phyloP scores from a whole-genome alignment of 345 rosid genomes.

The Linum tenue region DNA sequence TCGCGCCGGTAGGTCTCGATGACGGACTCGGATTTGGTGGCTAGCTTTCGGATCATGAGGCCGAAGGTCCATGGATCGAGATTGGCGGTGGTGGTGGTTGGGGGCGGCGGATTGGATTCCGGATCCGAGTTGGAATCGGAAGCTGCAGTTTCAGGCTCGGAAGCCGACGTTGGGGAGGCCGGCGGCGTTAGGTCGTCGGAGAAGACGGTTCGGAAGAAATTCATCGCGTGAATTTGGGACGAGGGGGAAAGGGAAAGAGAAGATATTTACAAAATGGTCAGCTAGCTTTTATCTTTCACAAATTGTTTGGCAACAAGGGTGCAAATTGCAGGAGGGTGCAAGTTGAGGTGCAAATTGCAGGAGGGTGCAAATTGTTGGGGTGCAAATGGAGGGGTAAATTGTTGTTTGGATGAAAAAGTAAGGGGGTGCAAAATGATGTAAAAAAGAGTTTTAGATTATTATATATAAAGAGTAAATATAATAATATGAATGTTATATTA shows the following conservation, averaged over 20 bases:
- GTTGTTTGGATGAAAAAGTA: no score
- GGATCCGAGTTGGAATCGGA: not conserved
- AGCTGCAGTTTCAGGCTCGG: not conserved
- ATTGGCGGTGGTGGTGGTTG: slow-evolving; percentile 6
- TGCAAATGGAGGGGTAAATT: no score
- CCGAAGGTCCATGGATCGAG: slow-evolving; percentile 46
- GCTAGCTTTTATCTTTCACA: no score
- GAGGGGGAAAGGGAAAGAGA: not conserved
- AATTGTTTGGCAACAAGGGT: no score
- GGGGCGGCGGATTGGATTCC: slow-evolving; percentile 1
- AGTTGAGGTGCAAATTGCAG: no score
- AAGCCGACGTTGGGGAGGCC: slow-evolving; percentile 19
- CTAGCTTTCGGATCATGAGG: slow-evolving; percentile 38
- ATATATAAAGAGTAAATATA: no score
- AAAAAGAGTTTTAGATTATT: no score
- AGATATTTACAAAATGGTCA: no score
- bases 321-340: no score
- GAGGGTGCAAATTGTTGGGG: no score
- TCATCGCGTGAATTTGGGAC: slow-evolving; percentile 25
- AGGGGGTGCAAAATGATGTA: no score
- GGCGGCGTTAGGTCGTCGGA: slow-evolving; percentile 34
- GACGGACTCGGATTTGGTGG: slow-evolving; percentile 56
- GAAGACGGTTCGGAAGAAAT: slow-evolving; percentile 67
- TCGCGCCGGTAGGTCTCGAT: slow-evolving; percentile 62
- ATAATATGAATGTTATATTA: no score